Evolutionary conservation across 805 yeast species (phyloP).

Genomic region (Candida parachauliodes): DNA sequence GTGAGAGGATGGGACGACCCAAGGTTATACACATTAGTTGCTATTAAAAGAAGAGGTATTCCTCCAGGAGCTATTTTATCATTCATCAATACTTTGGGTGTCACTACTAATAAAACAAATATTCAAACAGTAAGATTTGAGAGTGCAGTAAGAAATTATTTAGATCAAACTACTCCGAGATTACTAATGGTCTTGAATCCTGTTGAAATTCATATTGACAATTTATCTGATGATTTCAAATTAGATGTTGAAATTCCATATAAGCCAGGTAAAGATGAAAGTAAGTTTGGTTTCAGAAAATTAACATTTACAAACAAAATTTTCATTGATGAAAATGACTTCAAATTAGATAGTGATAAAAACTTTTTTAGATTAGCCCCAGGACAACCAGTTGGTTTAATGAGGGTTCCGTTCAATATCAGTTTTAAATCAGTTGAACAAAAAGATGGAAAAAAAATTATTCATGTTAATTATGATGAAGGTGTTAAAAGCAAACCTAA

Average conservation of each 20-base stretch:
- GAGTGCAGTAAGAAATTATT: conserved; percentile 77
- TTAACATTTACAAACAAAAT: conserved; percentile 74
- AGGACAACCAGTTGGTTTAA: conserved; percentile 89
- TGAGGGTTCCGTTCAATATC: conserved; percentile 84
- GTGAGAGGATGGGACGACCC: conserved; percentile 99
- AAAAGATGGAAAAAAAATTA: conserved; percentile 62
- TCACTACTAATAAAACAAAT: conserved; percentile 87
- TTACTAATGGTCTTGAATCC: conserved; percentile 92
- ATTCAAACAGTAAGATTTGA: conserved; percentile 91
- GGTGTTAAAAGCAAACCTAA: conserved; percentile 70
- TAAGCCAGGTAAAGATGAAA: conserved; percentile 69
- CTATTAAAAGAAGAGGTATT: conserved; percentile 92
- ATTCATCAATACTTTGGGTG: conserved; percentile 93
- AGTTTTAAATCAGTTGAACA: conserved; percentile 65
- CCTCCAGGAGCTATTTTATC: conserved; percentile 97
- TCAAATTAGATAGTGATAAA: conserved; percentile 57
- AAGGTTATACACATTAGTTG: conserved; percentile 89
- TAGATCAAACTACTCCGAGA: conserved; percentile 91
- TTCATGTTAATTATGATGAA: conserved; percentile 78
- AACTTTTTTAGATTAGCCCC: conserved; percentile 94
- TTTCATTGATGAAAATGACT: conserved; percentile 87
- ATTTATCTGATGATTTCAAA: conserved; percentile 69
- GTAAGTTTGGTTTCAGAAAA: conserved; percentile 54
- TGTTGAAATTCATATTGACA: conserved; percentile 75
- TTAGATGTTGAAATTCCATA: conserved; percentile 77